Evolutionary conservation across 768 basidiomycete species (phyloP).

Genomic region (Russula abietina): DNA sequence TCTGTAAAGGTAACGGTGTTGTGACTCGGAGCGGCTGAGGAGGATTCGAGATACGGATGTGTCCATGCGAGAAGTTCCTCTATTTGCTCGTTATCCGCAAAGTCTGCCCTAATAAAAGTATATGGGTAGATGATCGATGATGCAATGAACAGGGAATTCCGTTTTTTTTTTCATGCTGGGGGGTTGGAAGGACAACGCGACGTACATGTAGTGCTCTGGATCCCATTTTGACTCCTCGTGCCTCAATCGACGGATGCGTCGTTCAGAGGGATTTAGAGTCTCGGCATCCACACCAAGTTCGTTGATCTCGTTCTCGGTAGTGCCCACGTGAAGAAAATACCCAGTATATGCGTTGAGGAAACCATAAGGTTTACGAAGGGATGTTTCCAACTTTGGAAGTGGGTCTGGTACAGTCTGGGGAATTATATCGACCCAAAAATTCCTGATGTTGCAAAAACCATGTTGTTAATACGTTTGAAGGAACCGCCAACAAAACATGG

Average conservation of each 20-base stretch:
- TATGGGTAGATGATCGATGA: not conserved
- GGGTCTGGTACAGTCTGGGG: conserved; percentile 53
- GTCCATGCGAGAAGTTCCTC: conserved; percentile 62
- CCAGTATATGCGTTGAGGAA: conserved; percentile 71
- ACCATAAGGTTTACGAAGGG: conserved; percentile 54
- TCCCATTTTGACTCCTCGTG: conserved; percentile 79
- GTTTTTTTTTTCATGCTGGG: too few relatives aligned
- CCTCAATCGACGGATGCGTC: conserved; percentile 46
- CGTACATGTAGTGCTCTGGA: conserved; percentile 78
- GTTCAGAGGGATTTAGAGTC: conserved; percentile 42
- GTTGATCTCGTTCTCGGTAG: conserved; percentile 77
- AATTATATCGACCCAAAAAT: too few relatives aligned
- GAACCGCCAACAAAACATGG: too few relatives aligned
- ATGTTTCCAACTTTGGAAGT: conserved; percentile 36
- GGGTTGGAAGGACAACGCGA: conserved; percentile 25
- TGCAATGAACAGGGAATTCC: not conserved
- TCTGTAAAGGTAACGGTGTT: conserved; percentile 55
- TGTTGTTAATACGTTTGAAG: too few relatives aligned
- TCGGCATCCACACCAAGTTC: conserved; percentile 70
- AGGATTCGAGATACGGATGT: conserved; percentile 42
- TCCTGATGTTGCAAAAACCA: too few relatives aligned
- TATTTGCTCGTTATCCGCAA: conserved; percentile 69
- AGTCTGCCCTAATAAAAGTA: conserved; percentile 60
- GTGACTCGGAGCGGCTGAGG: conserved; percentile 28
- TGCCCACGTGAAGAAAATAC: conserved; percentile 65